phyloP scores from a whole-genome alignment of 345 rosid genomes.

The Acer campestre region DNA sequence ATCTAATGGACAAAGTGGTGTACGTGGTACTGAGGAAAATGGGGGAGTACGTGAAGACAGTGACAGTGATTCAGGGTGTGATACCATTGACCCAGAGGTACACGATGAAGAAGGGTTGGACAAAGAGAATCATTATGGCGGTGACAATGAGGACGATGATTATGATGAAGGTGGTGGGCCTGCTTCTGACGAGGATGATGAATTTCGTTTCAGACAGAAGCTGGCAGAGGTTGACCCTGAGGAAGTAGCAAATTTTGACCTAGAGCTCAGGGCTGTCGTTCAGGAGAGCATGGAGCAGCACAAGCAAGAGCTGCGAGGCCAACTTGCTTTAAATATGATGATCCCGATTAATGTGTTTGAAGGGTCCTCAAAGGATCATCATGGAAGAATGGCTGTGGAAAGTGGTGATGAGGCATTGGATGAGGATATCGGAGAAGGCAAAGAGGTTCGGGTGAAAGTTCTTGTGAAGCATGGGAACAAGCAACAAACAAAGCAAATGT shows the following conservation, averaged over 20 bases:
- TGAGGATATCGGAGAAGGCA: slow-evolving; percentile 67
- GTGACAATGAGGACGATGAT: slow-evolving; percentile 69
- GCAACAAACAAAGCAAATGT: slow-evolving; percentile 77
- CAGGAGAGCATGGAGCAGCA: slow-evolving; percentile 99
- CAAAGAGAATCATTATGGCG: slow-evolving; percentile 70
- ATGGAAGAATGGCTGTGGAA: slow-evolving; percentile 69
- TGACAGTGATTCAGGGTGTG: slow-evolving; percentile 88
- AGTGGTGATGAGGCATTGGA: slow-evolving; percentile 84
- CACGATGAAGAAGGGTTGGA: slow-evolving; percentile 80
- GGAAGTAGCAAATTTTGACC: slow-evolving; percentile 80
- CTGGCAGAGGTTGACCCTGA: slow-evolving; percentile 74
- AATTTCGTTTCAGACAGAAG: slow-evolving; percentile 85
- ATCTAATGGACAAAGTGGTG: slow-evolving; percentile 46
- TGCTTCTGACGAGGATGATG: slow-evolving; percentile 87
- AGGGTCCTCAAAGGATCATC: slow-evolving; percentile 83
- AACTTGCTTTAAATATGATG: slow-evolving; percentile 84
- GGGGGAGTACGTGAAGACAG: slow-evolving; percentile 71
- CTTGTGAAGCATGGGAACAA: slow-evolving; percentile 96
- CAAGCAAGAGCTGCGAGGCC: slow-evolving; percentile 82
- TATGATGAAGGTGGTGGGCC: slow-evolving; percentile 70
- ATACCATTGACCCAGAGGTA: slow-evolving; percentile 63
- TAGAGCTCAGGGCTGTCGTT: slow-evolving; percentile 88
- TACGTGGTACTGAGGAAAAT: slow-evolving; percentile 65
- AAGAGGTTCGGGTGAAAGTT: slow-evolving; percentile 93
- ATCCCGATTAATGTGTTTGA: slow-evolving; percentile 94